phyloP scores from a whole-genome alignment of 108 stramenopile genomes.

The Nitzschia sp. region DNA sequence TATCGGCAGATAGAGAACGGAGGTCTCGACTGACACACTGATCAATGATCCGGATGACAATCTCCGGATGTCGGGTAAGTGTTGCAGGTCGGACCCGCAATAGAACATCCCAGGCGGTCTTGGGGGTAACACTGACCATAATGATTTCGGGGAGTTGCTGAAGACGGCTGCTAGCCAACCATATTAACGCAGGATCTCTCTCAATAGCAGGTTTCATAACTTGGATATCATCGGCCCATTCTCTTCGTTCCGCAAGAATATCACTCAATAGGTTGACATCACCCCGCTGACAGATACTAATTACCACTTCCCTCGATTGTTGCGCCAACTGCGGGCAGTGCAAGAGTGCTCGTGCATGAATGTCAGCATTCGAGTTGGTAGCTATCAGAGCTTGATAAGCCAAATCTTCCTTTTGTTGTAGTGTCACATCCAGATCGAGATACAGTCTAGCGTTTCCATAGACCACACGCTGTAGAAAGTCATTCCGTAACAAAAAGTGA shows the following conservation, averaged over 20 bases:
- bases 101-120: constrained; percentile 23
- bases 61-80: constrained; percentile 21
- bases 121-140: constrained; percentile 23
- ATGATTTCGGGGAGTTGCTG: constrained; percentile 20
- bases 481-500: background rate
- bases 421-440: constrained; percentile 20
- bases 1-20: constrained; percentile 13
- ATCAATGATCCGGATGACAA: constrained; percentile 26
- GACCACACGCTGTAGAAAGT: constrained; percentile 28
- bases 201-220: constrained; percentile 29
- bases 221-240: constrained; percentile 29
- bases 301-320: constrained; percentile 13
- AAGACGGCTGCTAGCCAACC: constrained; percentile 10
- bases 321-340: constrained; percentile 12
- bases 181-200: constrained; percentile 16
- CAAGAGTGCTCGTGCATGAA: constrained; percentile 27
- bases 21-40: constrained; percentile 4
- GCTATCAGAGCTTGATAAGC: constrained; percentile 27
- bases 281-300: constrained; percentile 14
- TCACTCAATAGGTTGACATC: constrained; percentile 8
- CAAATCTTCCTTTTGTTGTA: constrained; percentile 1
- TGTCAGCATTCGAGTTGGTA: constrained; percentile 4
- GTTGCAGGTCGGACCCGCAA: constrained; percentile 8
- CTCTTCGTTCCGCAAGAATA: background rate
- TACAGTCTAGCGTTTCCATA: constrained; percentile 22